Evolutionary conservation across 441 rosid genomes (phyloP).

Genomic region (Oxalis stricta): DNA sequence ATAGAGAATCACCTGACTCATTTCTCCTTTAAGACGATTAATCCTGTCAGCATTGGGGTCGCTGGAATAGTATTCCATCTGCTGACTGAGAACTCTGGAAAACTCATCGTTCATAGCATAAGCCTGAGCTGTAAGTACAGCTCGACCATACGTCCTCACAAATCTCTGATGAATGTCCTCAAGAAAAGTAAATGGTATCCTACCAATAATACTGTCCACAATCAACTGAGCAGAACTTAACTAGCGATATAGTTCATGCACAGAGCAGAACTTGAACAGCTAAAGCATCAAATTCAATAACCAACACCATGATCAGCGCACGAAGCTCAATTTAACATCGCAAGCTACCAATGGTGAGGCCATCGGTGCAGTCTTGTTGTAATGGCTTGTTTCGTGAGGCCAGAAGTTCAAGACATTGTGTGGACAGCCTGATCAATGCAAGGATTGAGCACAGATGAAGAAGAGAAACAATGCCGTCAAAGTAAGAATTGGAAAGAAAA

Average conservation of each 20-base stretch:
- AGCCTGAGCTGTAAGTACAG: conserved; percentile 66
- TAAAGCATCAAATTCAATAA: no score
- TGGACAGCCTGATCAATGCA: no score
- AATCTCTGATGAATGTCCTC: conserved; percentile 93
- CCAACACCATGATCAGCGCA: no score
- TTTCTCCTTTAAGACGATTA: conserved; percentile 77
- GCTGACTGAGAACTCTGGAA: conserved; percentile 81
- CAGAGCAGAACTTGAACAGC: no score
- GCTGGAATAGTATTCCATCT: conserved; percentile 64
- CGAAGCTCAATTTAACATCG: background rate
- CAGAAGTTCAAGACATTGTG: no score
- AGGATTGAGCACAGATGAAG: no score
- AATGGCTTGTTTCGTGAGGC: no score
- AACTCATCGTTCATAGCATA: conserved; percentile 92
- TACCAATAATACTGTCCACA: no score
- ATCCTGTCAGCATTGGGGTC: conserved; percentile 88
- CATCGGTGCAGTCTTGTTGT: conserved; percentile 92
- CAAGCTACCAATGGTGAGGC: conserved; percentile 54
- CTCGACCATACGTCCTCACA: conserved; percentile 69
- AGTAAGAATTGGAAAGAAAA: no score
- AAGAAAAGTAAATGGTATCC: conserved; percentile 81
- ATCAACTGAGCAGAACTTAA: no score
- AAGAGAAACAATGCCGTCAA: no score
- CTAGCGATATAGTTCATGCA: no score
- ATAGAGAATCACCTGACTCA: conserved; percentile 56